A percentile compares a stretch with the other conserved stretches of the same genome.
These are phyloP conservation scores for Piloderma croceum DNA, from an alignment of 768 basidiomycete species.

Conservation along the genomic window DNA sequence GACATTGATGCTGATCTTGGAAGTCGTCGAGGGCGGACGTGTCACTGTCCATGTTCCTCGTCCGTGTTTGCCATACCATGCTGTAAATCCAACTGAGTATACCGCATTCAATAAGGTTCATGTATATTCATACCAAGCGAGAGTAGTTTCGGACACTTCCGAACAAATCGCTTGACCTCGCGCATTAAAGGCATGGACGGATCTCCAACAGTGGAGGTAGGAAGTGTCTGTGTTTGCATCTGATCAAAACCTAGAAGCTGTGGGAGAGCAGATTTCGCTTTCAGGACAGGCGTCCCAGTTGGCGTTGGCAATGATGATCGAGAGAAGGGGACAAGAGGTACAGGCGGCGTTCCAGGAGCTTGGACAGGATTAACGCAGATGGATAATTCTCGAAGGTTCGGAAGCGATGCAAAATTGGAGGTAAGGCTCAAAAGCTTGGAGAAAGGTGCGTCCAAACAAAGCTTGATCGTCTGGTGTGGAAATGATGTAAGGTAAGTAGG, in stretches of 20 bases:
- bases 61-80: constrained; percentile 33
- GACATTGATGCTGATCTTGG: constrained; percentile 25
- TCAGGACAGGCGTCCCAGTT: constrained; percentile 25
- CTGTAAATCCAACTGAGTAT: constrained; percentile 11
- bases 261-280: constrained; percentile 22
- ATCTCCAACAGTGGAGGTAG: constrained; percentile 17
- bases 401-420: constrained; percentile 25
- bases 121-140: constrained; percentile 1
- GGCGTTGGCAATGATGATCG: constrained; percentile 26
- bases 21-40: constrained; percentile 16
- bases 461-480: constrained; percentile 18
- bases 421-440: constrained; percentile 28
- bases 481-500: constrained; percentile 3
- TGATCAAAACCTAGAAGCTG: constrained; percentile 23
- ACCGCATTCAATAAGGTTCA: not conserved
- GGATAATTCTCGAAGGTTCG: constrained; percentile 24
- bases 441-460: constrained; percentile 33
- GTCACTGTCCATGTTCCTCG: constrained; percentile 27
- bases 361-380: constrained; percentile 26
- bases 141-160: constrained; percentile 29
- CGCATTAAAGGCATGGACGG: constrained; percentile 31
- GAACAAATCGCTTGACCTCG: constrained; percentile 34
- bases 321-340: constrained; percentile 12
- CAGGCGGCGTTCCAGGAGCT: constrained; percentile 27
- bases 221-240: constrained; percentile 21